Percentiles rank a stretch among this genome's conserved stretches.
Evolutionary conservation across 2,329 filamentous ascomycete genomes (phyloP).

Genomic region (Stachybotrys elegans): DNA sequence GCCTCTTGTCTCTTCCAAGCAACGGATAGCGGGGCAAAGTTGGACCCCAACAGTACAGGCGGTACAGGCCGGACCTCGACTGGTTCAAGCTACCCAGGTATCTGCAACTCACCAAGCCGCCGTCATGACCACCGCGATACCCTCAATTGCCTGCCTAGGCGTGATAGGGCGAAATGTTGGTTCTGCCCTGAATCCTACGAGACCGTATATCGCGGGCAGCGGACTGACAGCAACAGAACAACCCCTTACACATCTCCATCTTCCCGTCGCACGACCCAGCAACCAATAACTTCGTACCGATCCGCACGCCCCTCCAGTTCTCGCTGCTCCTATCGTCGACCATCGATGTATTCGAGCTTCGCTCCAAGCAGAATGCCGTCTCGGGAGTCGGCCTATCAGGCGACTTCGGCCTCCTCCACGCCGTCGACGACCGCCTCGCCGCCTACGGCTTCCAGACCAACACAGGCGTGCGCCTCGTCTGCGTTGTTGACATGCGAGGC

Average conservation of each 20-base stretch:
- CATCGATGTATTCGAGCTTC: constrained; percentile 89
- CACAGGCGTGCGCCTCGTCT: constrained; percentile 85
- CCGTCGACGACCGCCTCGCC: constrained; percentile 86
- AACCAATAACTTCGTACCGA: constrained; percentile 45
- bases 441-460: constrained; percentile 97
- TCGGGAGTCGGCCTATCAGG: constrained; percentile 56
- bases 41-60: too few species aligned
- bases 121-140: constrained; percentile 56
- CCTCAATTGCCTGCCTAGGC: constrained; percentile 88
- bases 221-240: constrained; percentile 59
- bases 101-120: too few species aligned
- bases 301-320: constrained; percentile 79
- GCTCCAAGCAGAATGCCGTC: constrained; percentile 62
- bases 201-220: not conserved
- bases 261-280: constrained; percentile 69
- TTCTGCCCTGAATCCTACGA: constrained; percentile 6
- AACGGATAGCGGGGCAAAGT: too few species aligned
- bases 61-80: too few species aligned
- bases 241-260: constrained; percentile 87
- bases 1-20: too few species aligned
- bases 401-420: constrained; percentile 87
- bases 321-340: constrained; percentile 86
- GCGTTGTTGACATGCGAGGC: constrained; percentile 87
- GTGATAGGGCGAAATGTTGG: constrained; percentile 88
- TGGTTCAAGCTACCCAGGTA: too few species aligned